A percentile compares a stretch with the other conserved stretches of the same genome.
Evolutionary conservation across 805 yeast genomes (phyloP).

Genomic region (Hanseniaspora jakobsenii): DNA sequence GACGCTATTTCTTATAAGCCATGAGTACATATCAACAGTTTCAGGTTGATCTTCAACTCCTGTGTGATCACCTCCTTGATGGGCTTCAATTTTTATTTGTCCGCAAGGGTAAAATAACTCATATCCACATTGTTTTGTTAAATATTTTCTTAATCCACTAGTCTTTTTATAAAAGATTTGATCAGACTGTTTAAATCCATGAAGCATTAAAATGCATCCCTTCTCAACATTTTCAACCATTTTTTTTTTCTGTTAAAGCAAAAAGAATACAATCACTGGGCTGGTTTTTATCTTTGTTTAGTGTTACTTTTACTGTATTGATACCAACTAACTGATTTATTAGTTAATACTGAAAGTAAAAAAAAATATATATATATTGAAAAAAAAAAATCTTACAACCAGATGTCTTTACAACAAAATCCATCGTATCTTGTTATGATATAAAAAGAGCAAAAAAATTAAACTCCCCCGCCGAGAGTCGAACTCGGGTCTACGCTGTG

Average conservation of each 20-base stretch:
- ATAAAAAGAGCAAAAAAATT: neutral
- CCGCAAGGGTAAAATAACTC: constrained; percentile 66
- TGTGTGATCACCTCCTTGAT: constrained; percentile 24
- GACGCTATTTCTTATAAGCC: constrained; percentile 50
- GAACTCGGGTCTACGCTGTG: constrained; percentile 16
- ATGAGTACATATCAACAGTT: constrained; percentile 41
- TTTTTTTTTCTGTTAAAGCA: neutral
- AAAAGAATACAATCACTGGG: neutral
- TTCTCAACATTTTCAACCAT: neutral
- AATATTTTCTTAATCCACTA: constrained; percentile 68
- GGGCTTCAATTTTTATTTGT: constrained; percentile 42
- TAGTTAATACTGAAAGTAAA: neutral
- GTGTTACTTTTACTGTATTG: neutral
- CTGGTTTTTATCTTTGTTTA: too few relatives aligned
- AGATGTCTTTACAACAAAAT: neutral
- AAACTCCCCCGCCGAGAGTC: constrained; percentile 16
- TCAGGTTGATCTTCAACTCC: constrained; percentile 51
- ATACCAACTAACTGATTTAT: neutral
- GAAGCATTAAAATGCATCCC: constrained; percentile 61
- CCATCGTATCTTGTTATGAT: neutral
- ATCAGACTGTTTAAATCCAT: constrained; percentile 82
- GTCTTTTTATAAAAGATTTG: constrained; percentile 69
- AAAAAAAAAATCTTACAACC: neutral
- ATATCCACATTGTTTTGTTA: constrained; percentile 42
- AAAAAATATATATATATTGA: too few relatives aligned